Base-by-base conservation (phyloP, 139 green algal species). In the Coelastrella sp. region DNA sequence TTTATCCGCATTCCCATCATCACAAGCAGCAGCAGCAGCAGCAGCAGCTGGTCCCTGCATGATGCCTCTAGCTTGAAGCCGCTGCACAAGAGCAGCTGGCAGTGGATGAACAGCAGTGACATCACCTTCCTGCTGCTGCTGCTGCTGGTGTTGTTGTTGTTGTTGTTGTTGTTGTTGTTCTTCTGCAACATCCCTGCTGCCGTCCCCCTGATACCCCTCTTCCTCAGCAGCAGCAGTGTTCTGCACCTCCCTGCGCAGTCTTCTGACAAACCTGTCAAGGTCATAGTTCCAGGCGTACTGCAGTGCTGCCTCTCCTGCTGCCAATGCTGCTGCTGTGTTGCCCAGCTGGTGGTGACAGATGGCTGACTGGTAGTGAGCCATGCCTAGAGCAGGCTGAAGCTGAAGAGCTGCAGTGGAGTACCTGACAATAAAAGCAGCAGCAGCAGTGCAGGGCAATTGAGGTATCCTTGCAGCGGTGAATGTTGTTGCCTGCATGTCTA, bases 291-390 rank as follows among this genome's bases (percentile, higher is more conserved):
- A 82, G 1, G 75, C 75, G 2, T 71, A 59, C 53, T 82, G 35
- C 53, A 71, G 23, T 51, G 75, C 75, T 57, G 51, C 53, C 35
- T 82, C n/a, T 2, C 25, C 75, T 35, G 66, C 53, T 57, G 51
- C 53, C 35, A 82, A 53, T 57, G 75, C 75, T 40, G n/a, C 75
- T 30, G 23, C 35, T 25, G 53, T 51, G 50, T 71, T 35, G 11
- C 75, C 75, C 35, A 50, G 25, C 23, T 8, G 23, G 23, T 82
- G 51, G 2, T 66, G 25, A 35, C 75, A 82, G 7, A 82, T 38
- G 7, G 75, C 75, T n/a, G 51, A 35, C 25, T 71, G 53, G 53
- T 82, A 82, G 75, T 69, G 53, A 2, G 75, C 75, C 75, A 82
- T 82, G 35, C 75, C 75, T 40, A 59, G 71, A n/a, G 62, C 57